Base-by-base conservation (phyloP, 176 grass and related monocot species). In the Oropetium thomaeum region DNA sequence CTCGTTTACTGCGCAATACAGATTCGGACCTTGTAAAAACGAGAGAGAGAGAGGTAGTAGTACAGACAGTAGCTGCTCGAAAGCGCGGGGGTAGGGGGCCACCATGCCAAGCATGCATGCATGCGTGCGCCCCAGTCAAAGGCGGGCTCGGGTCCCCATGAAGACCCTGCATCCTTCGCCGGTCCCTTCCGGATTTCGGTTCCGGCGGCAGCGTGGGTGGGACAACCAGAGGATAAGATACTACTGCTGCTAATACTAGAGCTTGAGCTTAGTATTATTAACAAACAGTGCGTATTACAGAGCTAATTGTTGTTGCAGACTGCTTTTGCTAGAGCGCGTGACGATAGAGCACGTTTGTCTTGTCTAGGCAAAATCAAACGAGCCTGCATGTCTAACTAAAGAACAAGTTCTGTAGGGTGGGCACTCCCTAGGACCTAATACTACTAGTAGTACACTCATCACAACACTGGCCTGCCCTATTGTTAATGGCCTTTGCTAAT, bases 121-220 rank as follows among this genome's bases (percentile, higher is more conserved):
- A n/a, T 39, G 55, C 30, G 31, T 49, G 29, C 38, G 19, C 11
- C 7, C 58, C 19, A n/a, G 85, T 87, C 79, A 77, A 77, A 82
- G 59, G 53, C 38, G 0, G 59, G 73, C 73, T 32, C 79, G 7
- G 10, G 0, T 38, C 23, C 42, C 85, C 38, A 51, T 29, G 14
- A 8, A 12, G 35, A 71, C 67, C 22, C 22, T 55, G 52, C 52
- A 55, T n/a, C 52, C 52, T 26, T 55, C 20, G 9, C 52, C 52
- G 25, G 52, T 55, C 49, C 5, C 19, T 20, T 51, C 19, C 48
- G 5, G 19, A 1, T 37, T 3, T 37, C 35, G 5, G 5, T 37
- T 37, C 35, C 48, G 45, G 44, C 14, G 44, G 14, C 41, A 42
- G 10, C 41, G 42, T 44, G 5, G 47, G 17, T n/a, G n/a, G n/a